Percentiles rank a stretch among this genome's conserved stretches.
Conservation (phyloP, 805 yeast species). For the Pichia cephalocereana region DNA sequence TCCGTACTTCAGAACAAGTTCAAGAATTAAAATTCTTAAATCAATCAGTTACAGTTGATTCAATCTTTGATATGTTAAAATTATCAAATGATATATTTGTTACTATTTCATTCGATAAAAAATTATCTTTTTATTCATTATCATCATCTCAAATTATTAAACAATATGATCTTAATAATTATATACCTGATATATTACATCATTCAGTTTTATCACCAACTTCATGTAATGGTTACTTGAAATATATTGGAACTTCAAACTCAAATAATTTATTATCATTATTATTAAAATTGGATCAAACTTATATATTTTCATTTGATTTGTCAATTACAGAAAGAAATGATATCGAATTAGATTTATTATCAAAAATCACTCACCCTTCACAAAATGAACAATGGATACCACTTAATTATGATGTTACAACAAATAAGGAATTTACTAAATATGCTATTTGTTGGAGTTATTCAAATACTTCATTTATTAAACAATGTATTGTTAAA, state of each 20-base stretch:
- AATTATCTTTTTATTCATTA: slow-evolving; percentile 54
- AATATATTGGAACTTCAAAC: neutral
- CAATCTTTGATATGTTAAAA: slow-evolving; percentile 15
- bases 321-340: slow-evolving; percentile 8
- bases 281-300: slow-evolving; percentile 18
- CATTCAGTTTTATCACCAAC: slow-evolving; percentile 13
- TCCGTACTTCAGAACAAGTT: slow-evolving; percentile 5
- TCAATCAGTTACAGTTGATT: slow-evolving; percentile 4
- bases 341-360: slow-evolving; percentile 5
- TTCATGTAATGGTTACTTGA: slow-evolving; percentile 14
- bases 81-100: slow-evolving; percentile 10
- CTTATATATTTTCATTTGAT: slow-evolving; percentile 16
- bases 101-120: slow-evolving; percentile 47
- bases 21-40: neutral
- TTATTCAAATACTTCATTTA: slow-evolving; percentile 13
- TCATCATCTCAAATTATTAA: slow-evolving; percentile 20
- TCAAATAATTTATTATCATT: slow-evolving; percentile 14
- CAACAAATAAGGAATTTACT: neutral
- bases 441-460: slow-evolving; percentile 20
- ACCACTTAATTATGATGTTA: slow-evolving; percentile 17
- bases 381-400: slow-evolving; percentile 16
- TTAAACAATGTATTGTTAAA: slow-evolving; percentile 15
- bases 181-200: slow-evolving; percentile 15
- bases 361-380: slow-evolving; percentile 12
- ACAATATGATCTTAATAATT: slow-evolving; percentile 17